Base-by-base conservation (phyloP, 1,284 basidiomycete genomes). In the Microbotryum silenes-acaulis region DNA sequence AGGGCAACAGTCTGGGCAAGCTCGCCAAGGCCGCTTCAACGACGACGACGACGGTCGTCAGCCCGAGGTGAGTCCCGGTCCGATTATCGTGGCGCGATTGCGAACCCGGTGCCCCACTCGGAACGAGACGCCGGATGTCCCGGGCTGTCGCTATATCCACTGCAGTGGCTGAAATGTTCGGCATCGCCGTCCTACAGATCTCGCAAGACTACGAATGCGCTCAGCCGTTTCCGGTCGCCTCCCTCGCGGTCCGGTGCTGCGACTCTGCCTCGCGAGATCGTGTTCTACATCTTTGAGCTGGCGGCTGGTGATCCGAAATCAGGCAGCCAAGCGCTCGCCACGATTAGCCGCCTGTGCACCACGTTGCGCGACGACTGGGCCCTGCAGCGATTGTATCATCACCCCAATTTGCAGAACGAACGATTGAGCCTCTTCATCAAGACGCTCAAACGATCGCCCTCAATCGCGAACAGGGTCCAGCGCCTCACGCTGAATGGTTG, bases 251-350 rank as follows among this genome's bases (percentile, higher is more conserved):
- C 37, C 14, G 12, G 4, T 37, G 37, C 37, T 12, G 37, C 51
- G 31, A 52, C 25, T n/a, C 53, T 65, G 4, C 63, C 63, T 4
- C 21, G 57, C 14, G 63, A 65, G 44, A 31, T 65, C 37, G 57
- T 65, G 7, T 55, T 65, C 25, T 10, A 18, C 49, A 59, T 65
- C 47, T 49, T 65, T 56, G 27, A 57, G 6, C 25, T 51, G 16
- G 56, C 60, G 10, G 27, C 53, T 16, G 4, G 2, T 6, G 44
- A 45, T n/a, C 49, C 46, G 8, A 12, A 23, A 23, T 4, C 7
- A 14, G 0, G 25, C 3, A 23, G 37, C 37, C 37, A 37, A 37
- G 37, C 37, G 37, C 37, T 48, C 31, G 57, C 63, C 2, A 37
- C 53, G 29, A 45, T 25, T 7, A 23, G 48, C 42, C 51, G 59